Conservation (phyloP, 2,329 filamentous ascomycete species). For the Metarhizium humberi region DNA sequence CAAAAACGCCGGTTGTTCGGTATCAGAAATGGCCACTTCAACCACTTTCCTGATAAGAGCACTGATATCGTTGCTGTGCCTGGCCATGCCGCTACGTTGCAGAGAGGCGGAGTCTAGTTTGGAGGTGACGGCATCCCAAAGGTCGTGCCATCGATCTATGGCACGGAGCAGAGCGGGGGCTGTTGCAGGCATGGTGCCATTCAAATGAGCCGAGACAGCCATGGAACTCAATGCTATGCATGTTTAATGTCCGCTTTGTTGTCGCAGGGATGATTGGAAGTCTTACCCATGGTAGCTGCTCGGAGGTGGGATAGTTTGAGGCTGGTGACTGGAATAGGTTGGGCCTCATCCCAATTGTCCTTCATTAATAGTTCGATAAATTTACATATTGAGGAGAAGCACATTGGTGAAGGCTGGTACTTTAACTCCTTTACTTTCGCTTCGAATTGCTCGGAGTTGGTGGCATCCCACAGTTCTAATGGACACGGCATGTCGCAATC, state of each 20-base stretch:
- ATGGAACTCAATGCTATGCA: constrained; percentile 1
- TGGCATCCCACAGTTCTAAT: constrained; percentile 16
- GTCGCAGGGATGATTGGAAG: neutral
- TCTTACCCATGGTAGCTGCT: neutral
- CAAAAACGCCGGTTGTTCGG: neutral
- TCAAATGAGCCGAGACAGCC: constrained; percentile 5
- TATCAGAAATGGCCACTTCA: constrained; percentile 6
- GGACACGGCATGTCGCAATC: constrained; percentile 15
- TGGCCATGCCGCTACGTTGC: constrained; percentile 2
- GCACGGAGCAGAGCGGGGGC: constrained; percentile 8
- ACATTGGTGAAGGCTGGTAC: neutral
- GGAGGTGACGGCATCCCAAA: constrained; percentile 8
- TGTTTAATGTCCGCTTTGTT: neutral
- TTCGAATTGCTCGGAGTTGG: constrained; percentile 10
- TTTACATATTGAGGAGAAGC: neutral
- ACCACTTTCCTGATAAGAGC: constrained; percentile 7
- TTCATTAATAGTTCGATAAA: neutral
- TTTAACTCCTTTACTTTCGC: neutral
- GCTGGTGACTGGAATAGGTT: neutral
- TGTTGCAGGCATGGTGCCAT: constrained; percentile 6
- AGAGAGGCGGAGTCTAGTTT: neutral
- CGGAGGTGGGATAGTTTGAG: neutral
- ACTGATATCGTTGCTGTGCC: constrained; percentile 7
- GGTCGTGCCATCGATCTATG: constrained; percentile 12
- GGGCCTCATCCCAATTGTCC: neutral